Base-by-base conservation (phyloP, 148 eudicot species). In the Tetragonia tetragonoides region DNA sequence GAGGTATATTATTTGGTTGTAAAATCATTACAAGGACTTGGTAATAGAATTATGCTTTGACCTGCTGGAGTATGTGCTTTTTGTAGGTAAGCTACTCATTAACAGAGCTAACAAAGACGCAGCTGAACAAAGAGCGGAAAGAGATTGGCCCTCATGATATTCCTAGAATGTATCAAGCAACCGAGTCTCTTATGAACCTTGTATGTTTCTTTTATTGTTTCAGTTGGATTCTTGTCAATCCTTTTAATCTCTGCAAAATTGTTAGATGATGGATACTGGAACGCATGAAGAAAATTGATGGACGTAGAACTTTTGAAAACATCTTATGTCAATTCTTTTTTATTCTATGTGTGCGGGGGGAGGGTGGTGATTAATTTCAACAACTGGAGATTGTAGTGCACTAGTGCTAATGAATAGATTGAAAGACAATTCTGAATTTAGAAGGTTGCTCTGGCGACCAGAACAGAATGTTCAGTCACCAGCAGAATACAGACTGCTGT, bases 61-160 rank as follows among this genome's bases (percentile, higher is more conserved):
- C 81, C 47, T 61, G 28, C 24, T 73, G 41, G 57, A 64, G 37
- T 64, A 46, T 49, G 71, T 81, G 78, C 64, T 54, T 78, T 66
- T 81, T 86, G 66, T 87, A 95, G 99, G 97, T 95, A 76, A 95
- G 99, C 89, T 95, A 93, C 81, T 95, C 99, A 76, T 72, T 95
- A 86, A 95, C 99, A 34, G 88, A 91, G 71, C 95, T 95, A 66
- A 87, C 99, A 73, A 95, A 93, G 86, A 90, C 94, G 78, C 97
- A 91, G 85, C 85, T 95, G 68, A 87, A 84, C 80, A 93, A 93
- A 79, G 97, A 95, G 24, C 86, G 99, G 67, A 95, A 88, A 87
- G 99, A 95, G 89, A 89, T 95, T 77, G 87, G 90, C 60, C 97
- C 99, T 10, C 87, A 91, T 71, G 97, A 91, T 66, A 87, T 93